Percentiles rank a stretch among this genome's conserved stretches.
phyloP scores from a whole-genome alignment of 805 yeast genomes.

The Candida silvatica region DNA sequence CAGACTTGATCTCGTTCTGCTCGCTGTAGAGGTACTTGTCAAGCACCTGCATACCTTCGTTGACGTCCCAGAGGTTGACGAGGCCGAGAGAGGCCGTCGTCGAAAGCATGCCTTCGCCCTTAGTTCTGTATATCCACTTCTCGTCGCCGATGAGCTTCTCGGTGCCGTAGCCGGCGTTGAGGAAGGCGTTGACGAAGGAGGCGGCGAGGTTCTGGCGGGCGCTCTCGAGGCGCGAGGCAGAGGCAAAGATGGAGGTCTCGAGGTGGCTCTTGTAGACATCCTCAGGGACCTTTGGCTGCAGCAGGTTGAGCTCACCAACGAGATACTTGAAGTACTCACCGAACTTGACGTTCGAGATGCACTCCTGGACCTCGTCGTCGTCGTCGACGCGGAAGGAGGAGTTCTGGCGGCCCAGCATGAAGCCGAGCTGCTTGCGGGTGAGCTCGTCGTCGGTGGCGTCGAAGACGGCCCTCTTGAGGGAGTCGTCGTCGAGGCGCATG shows the following conservation, averaged over 20 bases:
- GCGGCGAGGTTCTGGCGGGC: conserved; percentile 94
- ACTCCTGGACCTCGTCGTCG: conserved; percentile 68
- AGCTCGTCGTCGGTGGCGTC: conserved; percentile 66
- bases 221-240: conserved; percentile 62
- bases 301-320: conserved; percentile 77
- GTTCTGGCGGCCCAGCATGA: conserved; percentile 81
- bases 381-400: conserved; percentile 61
- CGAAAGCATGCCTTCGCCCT: conserved; percentile 84
- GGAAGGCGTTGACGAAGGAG: conserved; percentile 86
- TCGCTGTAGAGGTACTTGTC: conserved; percentile 83
- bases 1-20: conserved; percentile 87
- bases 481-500: conserved; percentile 77
- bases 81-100: conserved; percentile 91
- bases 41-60: conserved; percentile 81
- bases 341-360: conserved; percentile 70
- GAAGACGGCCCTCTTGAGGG: conserved; percentile 70
- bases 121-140: conserved; percentile 83
- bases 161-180: conserved; percentile 84
- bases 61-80: conserved; percentile 82
- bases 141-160: conserved; percentile 75
- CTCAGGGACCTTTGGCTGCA: conserved; percentile 89
- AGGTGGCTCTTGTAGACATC: conserved; percentile 89
- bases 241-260: conserved; percentile 53
- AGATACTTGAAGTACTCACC: conserved; percentile 75
- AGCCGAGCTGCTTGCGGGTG: conserved; percentile 84